phyloP scores from a whole-genome alignment of 768 basidiomycete species.

The Calocybe gangraenosa region DNA sequence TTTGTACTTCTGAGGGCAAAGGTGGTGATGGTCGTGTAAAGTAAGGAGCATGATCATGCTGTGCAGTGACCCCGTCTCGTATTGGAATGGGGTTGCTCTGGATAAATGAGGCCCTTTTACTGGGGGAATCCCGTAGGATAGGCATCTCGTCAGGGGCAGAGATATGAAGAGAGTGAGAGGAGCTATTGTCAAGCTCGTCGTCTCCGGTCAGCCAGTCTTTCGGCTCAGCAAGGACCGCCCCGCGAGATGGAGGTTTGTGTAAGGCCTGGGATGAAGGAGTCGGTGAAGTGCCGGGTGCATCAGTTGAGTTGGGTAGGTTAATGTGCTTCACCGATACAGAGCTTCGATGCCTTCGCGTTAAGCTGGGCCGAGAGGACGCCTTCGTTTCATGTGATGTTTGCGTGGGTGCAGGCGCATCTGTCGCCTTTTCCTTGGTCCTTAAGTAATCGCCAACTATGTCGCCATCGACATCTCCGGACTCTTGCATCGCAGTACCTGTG shows the following conservation, averaged over 20 bases:
- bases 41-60: conserved; percentile 28
- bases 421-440: conserved; percentile 1
- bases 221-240: conserved; percentile 3
- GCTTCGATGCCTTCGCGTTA: conserved; percentile 46
- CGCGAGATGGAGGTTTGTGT: background rate
- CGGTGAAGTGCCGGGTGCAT: background rate
- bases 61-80: conserved; percentile 32
- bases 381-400: background rate
- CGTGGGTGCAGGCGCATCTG: background rate
- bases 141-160: conserved; percentile 31
- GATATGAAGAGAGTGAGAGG: conserved; percentile 14
- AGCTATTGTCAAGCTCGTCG: conserved; percentile 33
- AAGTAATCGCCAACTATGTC: conserved; percentile 1
- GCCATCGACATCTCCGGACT: conserved; percentile 17
- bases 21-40: conserved; percentile 13
- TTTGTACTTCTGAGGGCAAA: conserved; percentile 16
- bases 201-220: conserved; percentile 78
- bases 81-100: conserved; percentile 40
- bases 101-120: conserved; percentile 68
- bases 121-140: conserved; percentile 64
- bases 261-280: background rate
- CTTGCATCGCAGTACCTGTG: conserved; percentile 50
- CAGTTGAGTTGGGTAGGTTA: conserved; percentile 9
- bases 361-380: conserved; percentile 31
- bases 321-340: conserved; percentile 42